These are phyloP conservation scores for Candida nitratophila DNA, from an alignment of 805 yeast species.

Conservation along the genomic window DNA sequence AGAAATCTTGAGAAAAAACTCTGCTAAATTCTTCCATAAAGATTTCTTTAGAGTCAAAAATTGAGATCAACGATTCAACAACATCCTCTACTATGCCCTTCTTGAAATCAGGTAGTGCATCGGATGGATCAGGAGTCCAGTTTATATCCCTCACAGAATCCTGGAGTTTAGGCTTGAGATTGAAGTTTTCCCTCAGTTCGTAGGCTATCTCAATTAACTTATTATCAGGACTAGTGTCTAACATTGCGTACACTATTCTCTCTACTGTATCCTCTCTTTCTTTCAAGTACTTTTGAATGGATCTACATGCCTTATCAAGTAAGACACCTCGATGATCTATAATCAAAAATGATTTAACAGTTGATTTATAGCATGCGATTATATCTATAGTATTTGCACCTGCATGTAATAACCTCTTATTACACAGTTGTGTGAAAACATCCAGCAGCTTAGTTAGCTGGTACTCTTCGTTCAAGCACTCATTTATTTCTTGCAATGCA, in stretches of 20 bases:
- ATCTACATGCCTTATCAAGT: slow-evolving; percentile 69
- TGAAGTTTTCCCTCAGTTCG: slow-evolving; percentile 36
- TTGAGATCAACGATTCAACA: slow-evolving; percentile 62
- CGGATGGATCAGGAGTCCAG: slow-evolving; percentile 86
- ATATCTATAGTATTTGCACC: slow-evolving; percentile 76
- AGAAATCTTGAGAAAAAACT: slow-evolving; percentile 51
- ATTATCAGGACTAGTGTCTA: slow-evolving; percentile 37
- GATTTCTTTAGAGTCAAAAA: slow-evolving; percentile 61
- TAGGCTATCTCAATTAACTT: slow-evolving; percentile 46
- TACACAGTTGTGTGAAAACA: slow-evolving; percentile 39
- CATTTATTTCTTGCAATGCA: slow-evolving; percentile 52
- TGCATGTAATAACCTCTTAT: slow-evolving; percentile 55
- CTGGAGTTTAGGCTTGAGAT: slow-evolving; percentile 15
- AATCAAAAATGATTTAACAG: slow-evolving; percentile 62
- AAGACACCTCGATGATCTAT: slow-evolving; percentile 87
- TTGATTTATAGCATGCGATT: slow-evolving; percentile 58
- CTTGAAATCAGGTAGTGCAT: slow-evolving; percentile 81
- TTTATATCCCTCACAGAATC: slow-evolving; percentile 42
- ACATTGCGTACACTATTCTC: slow-evolving; percentile 63
- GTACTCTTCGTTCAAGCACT: slow-evolving; percentile 37
- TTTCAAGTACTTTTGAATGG: slow-evolving; percentile 64
- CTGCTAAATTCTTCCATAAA: slow-evolving; percentile 60
- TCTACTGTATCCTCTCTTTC: slow-evolving; percentile 68
- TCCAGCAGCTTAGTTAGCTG: slow-evolving; percentile 49
- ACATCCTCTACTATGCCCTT: slow-evolving; percentile 56